These are phyloP conservation scores for Xenoacremonium recifei DNA, from an alignment of 2,329 filamentous ascomycete species.

Conservation along the genomic window DNA sequence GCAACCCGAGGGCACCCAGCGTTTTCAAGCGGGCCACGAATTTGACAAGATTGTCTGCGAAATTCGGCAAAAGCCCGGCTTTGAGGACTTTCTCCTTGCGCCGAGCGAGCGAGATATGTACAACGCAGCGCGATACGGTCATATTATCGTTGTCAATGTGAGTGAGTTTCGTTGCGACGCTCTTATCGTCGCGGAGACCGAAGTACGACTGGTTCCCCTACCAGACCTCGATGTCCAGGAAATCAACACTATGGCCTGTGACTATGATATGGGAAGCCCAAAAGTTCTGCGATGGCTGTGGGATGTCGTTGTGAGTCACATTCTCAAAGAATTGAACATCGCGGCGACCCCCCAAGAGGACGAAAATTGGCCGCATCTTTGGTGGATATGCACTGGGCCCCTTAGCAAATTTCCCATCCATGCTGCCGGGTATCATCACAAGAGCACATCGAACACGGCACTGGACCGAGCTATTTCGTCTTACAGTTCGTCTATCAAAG, in stretches of 20 bases:
- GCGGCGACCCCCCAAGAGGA: conserved; percentile 9
- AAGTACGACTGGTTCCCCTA: neutral
- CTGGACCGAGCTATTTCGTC: conserved; percentile 38
- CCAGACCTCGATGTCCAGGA: conserved; percentile 10
- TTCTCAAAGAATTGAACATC: conserved; percentile 27
- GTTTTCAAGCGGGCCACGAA: too few species aligned
- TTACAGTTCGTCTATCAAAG: conserved; percentile 34
- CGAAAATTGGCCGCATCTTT: conserved; percentile 27
- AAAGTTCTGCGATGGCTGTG: conserved; percentile 30
- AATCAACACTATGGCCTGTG: neutral
- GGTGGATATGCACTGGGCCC: conserved; percentile 33
- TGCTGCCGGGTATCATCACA: conserved; percentile 30
- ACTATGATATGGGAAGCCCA: neutral
- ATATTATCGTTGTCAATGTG: conserved; percentile 4
- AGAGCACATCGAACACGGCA: conserved; percentile 19
- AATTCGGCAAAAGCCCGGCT: conserved; percentile 10
- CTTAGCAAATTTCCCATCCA: conserved; percentile 32
- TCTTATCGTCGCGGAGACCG: conserved; percentile 1
- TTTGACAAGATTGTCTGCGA: conserved; percentile 1
- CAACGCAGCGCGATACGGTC: conserved; percentile 1
- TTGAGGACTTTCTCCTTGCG: conserved; percentile 25
- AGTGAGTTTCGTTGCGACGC: conserved; percentile 5
- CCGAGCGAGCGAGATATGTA: conserved; percentile 2
- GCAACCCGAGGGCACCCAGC: too few species aligned
- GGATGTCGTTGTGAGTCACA: conserved; percentile 22